phyloP scores from a whole-genome alignment of 2,329 filamentous ascomycete species.

The Dactylellina cionopaga region DNA sequence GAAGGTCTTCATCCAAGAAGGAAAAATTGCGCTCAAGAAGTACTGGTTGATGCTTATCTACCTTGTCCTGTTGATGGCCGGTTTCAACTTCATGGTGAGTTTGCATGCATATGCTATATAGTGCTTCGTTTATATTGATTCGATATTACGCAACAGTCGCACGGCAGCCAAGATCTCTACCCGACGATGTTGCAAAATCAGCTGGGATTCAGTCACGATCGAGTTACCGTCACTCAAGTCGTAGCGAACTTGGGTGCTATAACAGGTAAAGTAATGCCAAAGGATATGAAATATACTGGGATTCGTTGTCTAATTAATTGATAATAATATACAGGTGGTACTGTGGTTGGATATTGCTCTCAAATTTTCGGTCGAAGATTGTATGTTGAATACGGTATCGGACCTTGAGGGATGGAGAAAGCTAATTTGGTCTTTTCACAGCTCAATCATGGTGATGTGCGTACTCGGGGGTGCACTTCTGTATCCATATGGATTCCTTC shows the following conservation, averaged over 20 bases:
- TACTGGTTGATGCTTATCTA: slow-evolving; percentile 86
- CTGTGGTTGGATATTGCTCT: slow-evolving; percentile 76
- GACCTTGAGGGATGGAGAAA: neutral
- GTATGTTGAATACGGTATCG: slow-evolving; percentile 10
- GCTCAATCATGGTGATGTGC: slow-evolving; percentile 71
- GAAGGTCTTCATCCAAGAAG: slow-evolving; percentile 77
- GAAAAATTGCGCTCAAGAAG: slow-evolving; percentile 77
- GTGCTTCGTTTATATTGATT: slow-evolving; percentile 26
- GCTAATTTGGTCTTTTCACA: neutral
- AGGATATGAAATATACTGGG: too few relatives aligned
- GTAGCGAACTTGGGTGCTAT: slow-evolving; percentile 78
- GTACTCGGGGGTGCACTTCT: slow-evolving; percentile 77
- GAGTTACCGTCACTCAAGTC: slow-evolving; percentile 76
- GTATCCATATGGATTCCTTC: slow-evolving; percentile 82
- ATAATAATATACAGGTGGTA: slow-evolving; percentile 66
- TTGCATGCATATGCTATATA: slow-evolving; percentile 53
- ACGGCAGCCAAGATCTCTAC: slow-evolving; percentile 76
- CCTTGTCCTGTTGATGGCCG: slow-evolving; percentile 85
- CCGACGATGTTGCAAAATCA: slow-evolving; percentile 71
- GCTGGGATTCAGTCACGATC: slow-evolving; percentile 66
- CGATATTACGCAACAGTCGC: slow-evolving; percentile 63
- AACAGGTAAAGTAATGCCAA: slow-evolving; percentile 59
- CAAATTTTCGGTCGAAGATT: slow-evolving; percentile 77
- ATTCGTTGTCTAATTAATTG: neutral
- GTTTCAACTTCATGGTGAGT: slow-evolving; percentile 84